Evolutionary conservation across 2,329 filamentous ascomycete genomes (phyloP).

Genomic region (Lachnellula hyalina): DNA sequence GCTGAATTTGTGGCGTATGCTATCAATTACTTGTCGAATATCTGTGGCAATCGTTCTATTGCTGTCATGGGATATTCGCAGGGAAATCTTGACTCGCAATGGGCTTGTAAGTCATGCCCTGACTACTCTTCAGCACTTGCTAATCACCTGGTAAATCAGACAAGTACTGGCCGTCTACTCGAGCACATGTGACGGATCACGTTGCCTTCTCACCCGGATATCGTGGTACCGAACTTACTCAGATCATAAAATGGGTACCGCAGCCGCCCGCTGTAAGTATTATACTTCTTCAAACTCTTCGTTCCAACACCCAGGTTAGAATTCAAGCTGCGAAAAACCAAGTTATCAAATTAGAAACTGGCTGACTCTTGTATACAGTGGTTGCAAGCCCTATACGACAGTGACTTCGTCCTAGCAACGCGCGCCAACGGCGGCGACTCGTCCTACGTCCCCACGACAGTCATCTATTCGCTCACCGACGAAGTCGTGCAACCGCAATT

Average conservation of each 20-base stretch:
- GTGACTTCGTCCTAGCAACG: slow-evolving; percentile 39
- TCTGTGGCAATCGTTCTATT: slow-evolving; percentile 34
- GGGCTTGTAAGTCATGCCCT: slow-evolving; percentile 37
- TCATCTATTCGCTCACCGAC: slow-evolving; percentile 45
- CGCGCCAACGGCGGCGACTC: slow-evolving; percentile 42
- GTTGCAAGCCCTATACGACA: slow-evolving; percentile 41
- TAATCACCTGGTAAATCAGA: neutral
- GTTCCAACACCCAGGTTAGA: neutral
- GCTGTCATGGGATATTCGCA: slow-evolving; percentile 50
- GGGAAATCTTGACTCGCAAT: slow-evolving; percentile 49
- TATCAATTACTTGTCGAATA: slow-evolving; percentile 47
- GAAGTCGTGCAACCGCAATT: slow-evolving; percentile 47
- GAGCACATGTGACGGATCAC: slow-evolving; percentile 41
- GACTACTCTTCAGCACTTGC: neutral
- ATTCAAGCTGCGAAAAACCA: neutral
- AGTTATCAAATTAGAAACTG: neutral
- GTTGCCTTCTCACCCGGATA: slow-evolving; percentile 50
- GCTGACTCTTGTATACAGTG: neutral
- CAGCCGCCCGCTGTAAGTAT: neutral
- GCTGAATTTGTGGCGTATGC: slow-evolving; percentile 53
- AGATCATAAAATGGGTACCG: slow-evolving; percentile 22
- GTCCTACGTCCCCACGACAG: slow-evolving; percentile 51
- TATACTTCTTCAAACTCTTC: neutral
- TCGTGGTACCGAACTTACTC: slow-evolving; percentile 39
- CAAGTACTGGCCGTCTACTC: slow-evolving; percentile 51